Base-by-base conservation (phyloP, 768 basidiomycete genomes). In the Lactifluus volemus region DNA sequence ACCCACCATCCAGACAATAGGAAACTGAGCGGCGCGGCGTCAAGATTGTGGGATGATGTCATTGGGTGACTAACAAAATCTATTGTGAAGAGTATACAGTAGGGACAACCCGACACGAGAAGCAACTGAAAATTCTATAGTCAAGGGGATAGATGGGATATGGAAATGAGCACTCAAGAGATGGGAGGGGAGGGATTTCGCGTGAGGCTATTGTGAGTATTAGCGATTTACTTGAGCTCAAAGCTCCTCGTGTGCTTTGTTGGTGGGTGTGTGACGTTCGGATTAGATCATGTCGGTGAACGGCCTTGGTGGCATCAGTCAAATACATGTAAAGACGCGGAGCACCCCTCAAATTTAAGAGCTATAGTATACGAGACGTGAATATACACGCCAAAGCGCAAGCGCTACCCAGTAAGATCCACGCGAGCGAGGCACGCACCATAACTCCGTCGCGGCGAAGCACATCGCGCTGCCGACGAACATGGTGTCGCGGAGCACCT, bases 401-500 rank as follows among this genome's bases (percentile, higher is more conserved):
- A 50, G 19, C 32, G 5, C 11, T 49, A 7, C n/a, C 21, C 39
- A 51, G 29, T 39, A 4, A 59, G 25, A 42, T 54, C 21, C 30
- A 39, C 3, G 36, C 11, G 21, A 61, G 42, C 53, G 55, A 25
- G 25, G 6, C 19, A 71, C 86, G 68, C 61, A 93, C 93, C 92
- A 96, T 38, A 99, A 77, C 0, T 96, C 88, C 1, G 83, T 85
- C 21, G 85, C 95, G 41, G 83, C 74, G 75, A 98, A 98, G 71
- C 86, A 90, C 76, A 99, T 75, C 6, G 93, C 94, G 69, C 88
- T 92, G 9, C 96, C 96, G 49, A 93, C 89, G 70, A 98, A 98
- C 96, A 99, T 99, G 0, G 96, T 96, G 72, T 97, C 88, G 21
- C 83, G 79, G 45, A 95, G 78, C 50, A 97, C 81, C 70, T 96